Evolutionary conservation across 2,329 filamentous ascomycete genomes (phyloP).

Genomic region (Penicillium sp.): DNA sequence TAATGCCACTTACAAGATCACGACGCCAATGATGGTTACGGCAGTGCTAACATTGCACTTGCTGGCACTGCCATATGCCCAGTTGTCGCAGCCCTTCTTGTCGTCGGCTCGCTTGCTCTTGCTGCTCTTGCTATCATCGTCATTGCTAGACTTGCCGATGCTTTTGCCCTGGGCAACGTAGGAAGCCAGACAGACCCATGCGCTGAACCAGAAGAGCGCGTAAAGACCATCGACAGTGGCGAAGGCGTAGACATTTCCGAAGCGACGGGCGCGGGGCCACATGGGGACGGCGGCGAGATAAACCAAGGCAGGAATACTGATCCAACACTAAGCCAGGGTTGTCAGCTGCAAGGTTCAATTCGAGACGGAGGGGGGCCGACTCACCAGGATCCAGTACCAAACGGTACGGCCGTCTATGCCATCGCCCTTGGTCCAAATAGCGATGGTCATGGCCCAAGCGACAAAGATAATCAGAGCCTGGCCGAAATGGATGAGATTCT

Average conservation of each 20-base stretch:
- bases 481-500: conserved; percentile 58
- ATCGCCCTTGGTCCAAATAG: conserved; percentile 60
- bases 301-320: conserved; percentile 61
- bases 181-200: conserved; percentile 60
- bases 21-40: conserved; percentile 59
- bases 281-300: conserved; percentile 65
- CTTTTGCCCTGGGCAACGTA: conserved; percentile 61
- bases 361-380: conserved; percentile 21
- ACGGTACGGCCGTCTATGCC: conserved; percentile 58
- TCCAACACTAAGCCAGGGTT: conserved; percentile 56
- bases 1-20: conserved; percentile 56
- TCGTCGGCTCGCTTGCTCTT: conserved; percentile 38
- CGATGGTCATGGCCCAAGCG: conserved; percentile 61
- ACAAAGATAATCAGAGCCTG: conserved; percentile 63
- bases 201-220: conserved; percentile 62
- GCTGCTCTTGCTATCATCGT: conserved; percentile 40
- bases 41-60: conserved; percentile 63
- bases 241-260: conserved; percentile 65
- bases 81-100: conserved; percentile 40
- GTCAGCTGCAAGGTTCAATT: conserved; percentile 12
- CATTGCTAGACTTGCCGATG: conserved; percentile 47
- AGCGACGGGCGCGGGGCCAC: conserved; percentile 61
- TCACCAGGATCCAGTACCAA: conserved; percentile 63
- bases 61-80: conserved; percentile 55
- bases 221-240: conserved; percentile 59